phyloP scores from a whole-genome alignment of 1,284 basidiomycete genomes.

The Tilletia caries region DNA sequence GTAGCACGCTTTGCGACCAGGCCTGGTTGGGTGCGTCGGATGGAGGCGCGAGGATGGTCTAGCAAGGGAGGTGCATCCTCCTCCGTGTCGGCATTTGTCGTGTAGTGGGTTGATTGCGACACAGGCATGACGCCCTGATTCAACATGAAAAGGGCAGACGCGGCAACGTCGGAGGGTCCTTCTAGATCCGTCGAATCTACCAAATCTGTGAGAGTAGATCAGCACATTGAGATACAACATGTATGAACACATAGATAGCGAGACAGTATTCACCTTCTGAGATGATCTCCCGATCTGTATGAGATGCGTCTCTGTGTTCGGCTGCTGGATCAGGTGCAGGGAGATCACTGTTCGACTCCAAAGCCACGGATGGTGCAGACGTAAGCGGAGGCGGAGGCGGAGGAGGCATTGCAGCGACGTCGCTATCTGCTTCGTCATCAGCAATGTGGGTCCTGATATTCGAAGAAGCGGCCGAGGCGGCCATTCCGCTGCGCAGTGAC shows the following conservation, averaged over 20 bases:
- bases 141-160: conserved; percentile 10
- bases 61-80: background rate
- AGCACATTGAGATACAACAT: too few relatives aligned
- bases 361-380: background rate
- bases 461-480: background rate
- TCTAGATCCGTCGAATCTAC: background rate
- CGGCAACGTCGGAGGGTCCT: conserved; percentile 6
- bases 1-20: background rate
- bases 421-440: background rate
- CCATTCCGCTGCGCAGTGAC: background rate
- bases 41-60: background rate
- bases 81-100: background rate
- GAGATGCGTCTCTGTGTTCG: too few relatives aligned
- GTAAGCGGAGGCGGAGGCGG: background rate
- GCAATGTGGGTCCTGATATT: conserved; percentile 1
- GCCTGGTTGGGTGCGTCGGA: background rate
- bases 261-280: too few relatives aligned
- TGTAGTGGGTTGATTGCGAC: background rate
- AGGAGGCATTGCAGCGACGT: background rate
- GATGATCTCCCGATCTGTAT: too few relatives aligned
- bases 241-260: too few relatives aligned
- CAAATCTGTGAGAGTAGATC: background rate
- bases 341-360: too few relatives aligned
- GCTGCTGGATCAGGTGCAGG: too few relatives aligned
- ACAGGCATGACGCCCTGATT: background rate